Percentiles rank a stretch among this genome's conserved stretches.
Evolutionary conservation across 306 rosid species (phyloP).

Genomic region (Lithocarpus polystachyus): DNA sequence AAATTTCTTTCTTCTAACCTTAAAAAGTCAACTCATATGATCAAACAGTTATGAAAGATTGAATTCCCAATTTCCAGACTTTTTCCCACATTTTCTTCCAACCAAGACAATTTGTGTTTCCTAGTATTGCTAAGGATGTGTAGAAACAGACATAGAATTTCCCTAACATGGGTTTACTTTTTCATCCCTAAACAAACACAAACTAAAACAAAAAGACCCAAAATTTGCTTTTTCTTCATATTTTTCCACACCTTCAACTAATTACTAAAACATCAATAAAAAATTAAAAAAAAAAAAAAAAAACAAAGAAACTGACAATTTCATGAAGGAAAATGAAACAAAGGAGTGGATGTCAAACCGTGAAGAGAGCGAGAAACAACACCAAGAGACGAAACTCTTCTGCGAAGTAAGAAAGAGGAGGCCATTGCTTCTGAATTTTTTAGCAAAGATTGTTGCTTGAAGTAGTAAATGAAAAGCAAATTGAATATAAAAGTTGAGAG

Average conservation of each 20-base stretch:
- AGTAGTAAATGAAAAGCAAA: too few relatives aligned
- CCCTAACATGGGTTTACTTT: background rate
- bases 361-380: conserved; percentile 35
- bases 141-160: background rate
- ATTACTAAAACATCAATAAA: background rate
- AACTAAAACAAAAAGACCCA: background rate
- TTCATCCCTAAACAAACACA: background rate
- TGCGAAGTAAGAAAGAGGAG: conserved; percentile 49
- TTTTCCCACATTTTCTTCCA: background rate
- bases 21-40: background rate
- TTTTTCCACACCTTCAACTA: background rate
- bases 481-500: background rate
- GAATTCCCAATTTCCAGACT: background rate
- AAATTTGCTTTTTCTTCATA: background rate
- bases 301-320: too few relatives aligned
- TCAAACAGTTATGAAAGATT: background rate
- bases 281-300: background rate
- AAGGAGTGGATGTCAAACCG: conserved; percentile 29
- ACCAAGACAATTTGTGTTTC: background rate
- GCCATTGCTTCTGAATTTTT: conserved; percentile 32
- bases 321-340: background rate
- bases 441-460: background rate
- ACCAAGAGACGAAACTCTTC: conserved; percentile 22
- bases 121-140: background rate
- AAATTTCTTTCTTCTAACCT: background rate